phyloP scores from a whole-genome alignment of 345 rosid genomes.

The Hypericum perforatum region DNA sequence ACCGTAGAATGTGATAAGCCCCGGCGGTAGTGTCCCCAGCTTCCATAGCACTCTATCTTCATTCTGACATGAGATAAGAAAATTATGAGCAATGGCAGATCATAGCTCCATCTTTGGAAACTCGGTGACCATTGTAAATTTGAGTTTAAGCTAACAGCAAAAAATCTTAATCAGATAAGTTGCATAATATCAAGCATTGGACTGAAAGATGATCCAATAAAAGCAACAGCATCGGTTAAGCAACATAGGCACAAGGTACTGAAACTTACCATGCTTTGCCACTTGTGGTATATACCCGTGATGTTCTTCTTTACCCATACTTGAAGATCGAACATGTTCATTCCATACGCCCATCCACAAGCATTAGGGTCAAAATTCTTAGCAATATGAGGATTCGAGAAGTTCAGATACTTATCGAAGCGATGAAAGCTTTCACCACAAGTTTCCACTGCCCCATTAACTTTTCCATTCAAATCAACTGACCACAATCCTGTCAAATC shows the following conservation, averaged over 20 bases:
- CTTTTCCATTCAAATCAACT: conserved; percentile 78
- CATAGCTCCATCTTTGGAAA: too few species aligned
- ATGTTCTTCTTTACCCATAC: conserved; percentile 94
- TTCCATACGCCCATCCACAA: conserved; percentile 99
- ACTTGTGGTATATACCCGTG: conserved; percentile 94
- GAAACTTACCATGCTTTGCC: conserved; percentile 88
- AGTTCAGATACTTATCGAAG: conserved; percentile 92
- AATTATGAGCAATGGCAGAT: not conserved
- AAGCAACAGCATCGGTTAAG: not conserved
- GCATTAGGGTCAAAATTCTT: conserved; percentile 89
- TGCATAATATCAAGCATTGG: too few species aligned
- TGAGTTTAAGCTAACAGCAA: too few species aligned
- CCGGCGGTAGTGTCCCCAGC: conserved; percentile 99
- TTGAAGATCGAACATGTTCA: conserved; percentile 87
- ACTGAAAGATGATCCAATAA: not conserved
- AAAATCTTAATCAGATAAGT: too few species aligned
- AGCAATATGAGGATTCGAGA: conserved; percentile 81
- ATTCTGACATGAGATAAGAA: conserved; percentile 39
- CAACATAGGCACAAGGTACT: not conserved
- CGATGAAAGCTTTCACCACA: conserved; percentile 99
- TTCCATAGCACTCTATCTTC: conserved; percentile 93
- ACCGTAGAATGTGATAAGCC: conserved; percentile 84
- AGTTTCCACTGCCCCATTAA: conserved; percentile 97
- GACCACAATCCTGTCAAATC: conserved; percentile 85
- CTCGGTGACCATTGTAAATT: too few species aligned